Conservation (phyloP, 345 rosid species). For the Salix arbutifolia region DNA sequence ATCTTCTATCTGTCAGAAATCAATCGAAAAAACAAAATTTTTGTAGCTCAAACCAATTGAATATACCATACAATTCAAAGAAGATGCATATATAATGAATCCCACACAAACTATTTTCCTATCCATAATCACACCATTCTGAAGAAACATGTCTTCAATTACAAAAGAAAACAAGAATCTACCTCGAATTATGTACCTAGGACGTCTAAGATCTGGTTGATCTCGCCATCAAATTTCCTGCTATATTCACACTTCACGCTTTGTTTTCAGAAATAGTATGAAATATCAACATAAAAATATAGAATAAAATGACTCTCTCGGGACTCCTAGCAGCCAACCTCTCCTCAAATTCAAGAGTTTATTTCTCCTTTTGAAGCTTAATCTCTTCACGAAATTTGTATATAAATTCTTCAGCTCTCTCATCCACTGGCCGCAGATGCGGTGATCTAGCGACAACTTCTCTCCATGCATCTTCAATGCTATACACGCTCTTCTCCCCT, state of each 20-base stretch:
- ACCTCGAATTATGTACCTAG: neutral
- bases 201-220: neutral
- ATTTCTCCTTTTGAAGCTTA: slow-evolving; percentile 60
- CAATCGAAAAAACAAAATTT: too few species aligned
- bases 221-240: neutral
- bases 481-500: slow-evolving; percentile 22
- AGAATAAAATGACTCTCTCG: slow-evolving; percentile 1
- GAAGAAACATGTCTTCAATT: neutral
- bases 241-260: slow-evolving; percentile 2
- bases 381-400: slow-evolving; percentile 55
- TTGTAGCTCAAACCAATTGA: too few species aligned
- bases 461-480: slow-evolving; percentile 79
- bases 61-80: too few species aligned
- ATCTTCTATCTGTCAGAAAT: too few species aligned
- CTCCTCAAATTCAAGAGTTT: slow-evolving; percentile 58
- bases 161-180: neutral
- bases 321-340: slow-evolving; percentile 61
- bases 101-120: too few species aligned
- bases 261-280: neutral
- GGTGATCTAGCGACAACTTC: slow-evolving; percentile 71
- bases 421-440: slow-evolving; percentile 67
- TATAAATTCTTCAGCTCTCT: slow-evolving; percentile 84
- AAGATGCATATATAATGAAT: too few species aligned
- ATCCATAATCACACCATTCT: neutral
- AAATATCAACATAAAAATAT: neutral